These are phyloP conservation scores for Penicillium expansum DNA, from an alignment of 2,329 filamentous ascomycete genomes.

Conservation along the genomic window DNA sequence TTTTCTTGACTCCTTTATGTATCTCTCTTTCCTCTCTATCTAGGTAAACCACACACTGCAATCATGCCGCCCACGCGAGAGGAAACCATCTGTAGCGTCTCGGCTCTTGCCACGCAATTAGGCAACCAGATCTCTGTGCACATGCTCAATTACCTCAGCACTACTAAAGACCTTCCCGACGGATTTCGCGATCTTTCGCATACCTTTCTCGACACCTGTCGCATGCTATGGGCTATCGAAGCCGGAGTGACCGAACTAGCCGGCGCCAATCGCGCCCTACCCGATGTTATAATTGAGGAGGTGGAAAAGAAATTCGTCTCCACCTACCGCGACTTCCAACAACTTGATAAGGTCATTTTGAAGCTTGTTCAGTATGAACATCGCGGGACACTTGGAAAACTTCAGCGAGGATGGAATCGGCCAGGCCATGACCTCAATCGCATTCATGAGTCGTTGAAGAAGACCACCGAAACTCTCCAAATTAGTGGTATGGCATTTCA, in stretches of 20 bases:
- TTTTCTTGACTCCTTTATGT: background rate
- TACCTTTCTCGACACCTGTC: conserved; percentile 66
- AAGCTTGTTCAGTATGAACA: conserved; percentile 62
- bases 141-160: conserved; percentile 63
- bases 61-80: conserved; percentile 12
- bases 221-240: conserved; percentile 67
- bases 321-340: conserved; percentile 60
- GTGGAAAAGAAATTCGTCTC: conserved; percentile 63
- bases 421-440: conserved; percentile 21
- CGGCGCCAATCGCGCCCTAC: conserved; percentile 53
- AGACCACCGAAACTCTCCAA: conserved; percentile 60
- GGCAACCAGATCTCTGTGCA: conserved; percentile 64
- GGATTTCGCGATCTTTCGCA: conserved; percentile 61
- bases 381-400: conserved; percentile 58
- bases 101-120: conserved; percentile 57
- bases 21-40: background rate
- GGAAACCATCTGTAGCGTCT: conserved; percentile 39
- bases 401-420: conserved; percentile 58
- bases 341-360: conserved; percentile 61
- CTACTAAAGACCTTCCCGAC: conserved; percentile 53
- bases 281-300: conserved; percentile 61
- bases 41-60: background rate
- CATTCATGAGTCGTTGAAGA: conserved; percentile 51
- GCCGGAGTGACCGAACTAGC: conserved; percentile 59
- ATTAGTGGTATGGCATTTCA: conserved; percentile 67